Base-by-base conservation (phyloP, 2,329 filamentous ascomycete genomes). In the Pseudocercospora vitis region DNA sequence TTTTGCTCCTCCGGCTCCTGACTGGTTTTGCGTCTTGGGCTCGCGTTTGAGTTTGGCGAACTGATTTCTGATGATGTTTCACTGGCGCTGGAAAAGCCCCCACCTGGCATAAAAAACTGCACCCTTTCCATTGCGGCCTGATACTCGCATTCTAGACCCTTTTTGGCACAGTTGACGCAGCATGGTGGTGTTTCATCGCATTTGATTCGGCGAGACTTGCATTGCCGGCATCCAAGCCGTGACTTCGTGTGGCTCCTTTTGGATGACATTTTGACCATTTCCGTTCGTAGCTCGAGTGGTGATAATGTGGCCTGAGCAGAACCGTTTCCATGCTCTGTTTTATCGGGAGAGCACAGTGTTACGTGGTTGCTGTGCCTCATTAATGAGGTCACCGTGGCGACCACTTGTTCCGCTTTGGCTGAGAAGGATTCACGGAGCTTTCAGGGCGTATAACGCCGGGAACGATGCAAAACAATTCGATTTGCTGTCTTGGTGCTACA, bases 81-180 rank as follows among this genome's bases (percentile, higher is more conserved):
- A n/a, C 23, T 24, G 9, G 19, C 29, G 14, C 29, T 32, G 23
- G 44, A 29, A 9, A 47, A 32, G 6, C 37, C 37, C 14, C 47
- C 24, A 26, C 46, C 32, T 19, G 50, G 23, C 29, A 42, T 23
- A 26, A 40, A 55, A 14, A 55, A 18, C 21, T 55, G 52, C 31
- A 55, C 39, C 21, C 47, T 55, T 19, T 55, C 39, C 21, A 55
- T 50, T n/a, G 47, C 52, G 19, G 56, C 26, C 50, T 56, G 48
- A 55, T 61, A 65, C 18, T 64, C 63, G 60, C 64, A 66, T 42
- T 57, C 56, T 19, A 62, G 45, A 28, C 62, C 62, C 52, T 57
- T 61, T 53, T 60, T 63, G 47, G 52, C 49, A 53, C 64, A 65
- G 48, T 62, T 60, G 7, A 50, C 49, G 50, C 63, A 66, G 35